Evolutionary conservation across 2,329 filamentous ascomycete species (phyloP), one percentile per base, ranked within the genome.

Genomic region (Botrytis porri): DNA sequence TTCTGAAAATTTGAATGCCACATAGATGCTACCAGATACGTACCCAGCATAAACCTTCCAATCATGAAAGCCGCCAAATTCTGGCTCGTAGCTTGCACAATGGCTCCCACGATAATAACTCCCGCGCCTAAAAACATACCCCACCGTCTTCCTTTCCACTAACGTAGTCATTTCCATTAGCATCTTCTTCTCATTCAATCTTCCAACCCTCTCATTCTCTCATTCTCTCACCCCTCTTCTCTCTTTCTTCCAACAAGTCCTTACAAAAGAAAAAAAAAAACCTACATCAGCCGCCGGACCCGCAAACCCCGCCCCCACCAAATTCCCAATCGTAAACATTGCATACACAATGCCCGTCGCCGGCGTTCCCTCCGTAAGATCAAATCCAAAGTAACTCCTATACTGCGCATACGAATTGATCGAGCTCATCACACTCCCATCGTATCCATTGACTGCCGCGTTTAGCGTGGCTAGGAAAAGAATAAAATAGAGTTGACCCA

Each of bases 41-140:
- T 88, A 69, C 88, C 88, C 9, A 90, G 85, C 48, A 90, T 79
- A 80, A 90, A 89, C 39, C 88, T 84, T 6, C 87, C 87, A 29
- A 73, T 74, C 78, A 85, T 84, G 76, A 85, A 86, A 64, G 84
- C 82, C 5, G 77, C 78, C 39, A 80, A 77, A 59, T 70, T 80
- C 66, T 79, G 77, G 29, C 74, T 73, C 7, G 73, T 73, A 39
- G 80, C 82, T 63, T 75, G 73, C 6, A 77, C 45, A 16, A 71
- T 67, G 14, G 76, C 73, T 14, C 76, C 76, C 29, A 73, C 70
- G 22, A 77, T 70, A 10, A 74, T 74, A 43, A 77, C 70, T 0
- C 61, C 60, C 29, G 75, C 76, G 9, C 76, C 75, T 14, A 75
- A 70, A 37, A 76, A 75, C 74, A 77, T 77, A 0, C 76, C 75